phyloP scores from a whole-genome alignment of 2,329 filamentous ascomycete genomes.

The Fusarium albidum region DNA sequence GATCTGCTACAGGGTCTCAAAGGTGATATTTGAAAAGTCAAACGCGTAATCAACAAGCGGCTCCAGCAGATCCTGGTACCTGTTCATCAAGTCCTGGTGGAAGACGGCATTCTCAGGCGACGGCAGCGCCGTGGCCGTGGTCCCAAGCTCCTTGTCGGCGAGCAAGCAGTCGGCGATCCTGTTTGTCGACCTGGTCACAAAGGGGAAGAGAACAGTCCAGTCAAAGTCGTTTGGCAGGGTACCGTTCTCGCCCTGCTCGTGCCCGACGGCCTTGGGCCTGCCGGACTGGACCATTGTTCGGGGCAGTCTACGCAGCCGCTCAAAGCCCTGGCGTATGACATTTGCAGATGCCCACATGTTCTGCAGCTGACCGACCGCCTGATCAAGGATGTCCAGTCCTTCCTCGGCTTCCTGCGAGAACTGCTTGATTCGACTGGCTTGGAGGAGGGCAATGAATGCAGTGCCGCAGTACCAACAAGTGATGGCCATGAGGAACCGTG shows the following conservation, averaged over 20 bases:
- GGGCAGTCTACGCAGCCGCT: constrained; percentile 23
- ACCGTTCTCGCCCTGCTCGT: no score
- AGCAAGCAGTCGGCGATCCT: constrained; percentile 28
- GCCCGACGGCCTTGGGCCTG: not conserved
- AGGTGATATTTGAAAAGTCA: constrained; percentile 24
- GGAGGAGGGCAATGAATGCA: constrained; percentile 51
- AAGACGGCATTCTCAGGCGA: constrained; percentile 30
- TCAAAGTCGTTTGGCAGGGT: constrained; percentile 26
- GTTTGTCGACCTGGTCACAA: constrained; percentile 29
- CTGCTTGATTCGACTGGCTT: constrained; percentile 41
- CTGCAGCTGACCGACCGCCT: constrained; percentile 30
- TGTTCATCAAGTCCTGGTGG: constrained; percentile 26
- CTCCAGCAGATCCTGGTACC: constrained; percentile 33
- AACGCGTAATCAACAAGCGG: constrained; percentile 32
- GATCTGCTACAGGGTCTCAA: constrained; percentile 11
- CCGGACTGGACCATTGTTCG: constrained; percentile 19
- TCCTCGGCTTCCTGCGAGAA: constrained; percentile 33
- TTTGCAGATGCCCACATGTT: constrained; percentile 38
- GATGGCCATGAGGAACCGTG: constrained; percentile 52
- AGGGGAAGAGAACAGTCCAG: constrained; percentile 30
- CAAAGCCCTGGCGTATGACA: constrained; percentile 32
- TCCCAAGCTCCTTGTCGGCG: constrained; percentile 27
- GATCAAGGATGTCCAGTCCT: constrained; percentile 23
- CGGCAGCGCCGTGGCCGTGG: constrained; percentile 12
- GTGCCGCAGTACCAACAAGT: constrained; percentile 53